Evolutionary conservation across 2,329 filamentous ascomycete genomes (phyloP).

Genomic region (Xylariales sp.): DNA sequence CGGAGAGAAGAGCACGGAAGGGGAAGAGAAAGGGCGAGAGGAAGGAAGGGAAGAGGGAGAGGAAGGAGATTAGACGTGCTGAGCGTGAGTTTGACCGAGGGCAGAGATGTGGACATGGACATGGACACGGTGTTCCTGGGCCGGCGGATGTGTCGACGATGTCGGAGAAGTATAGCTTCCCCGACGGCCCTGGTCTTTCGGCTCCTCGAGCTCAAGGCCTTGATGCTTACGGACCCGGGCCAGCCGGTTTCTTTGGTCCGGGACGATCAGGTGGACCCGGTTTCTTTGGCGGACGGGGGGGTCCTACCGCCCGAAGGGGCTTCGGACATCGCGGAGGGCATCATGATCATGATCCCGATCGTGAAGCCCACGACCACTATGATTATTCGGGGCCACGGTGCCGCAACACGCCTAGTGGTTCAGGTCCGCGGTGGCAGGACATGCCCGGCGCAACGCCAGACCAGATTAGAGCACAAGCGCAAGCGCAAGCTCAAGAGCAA

Average conservation of each 20-base stretch:
- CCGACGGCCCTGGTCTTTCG: background rate
- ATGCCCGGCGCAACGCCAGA: too few species aligned
- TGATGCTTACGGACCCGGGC: background rate
- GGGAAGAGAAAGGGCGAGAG: conserved; percentile 20
- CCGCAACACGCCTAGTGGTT: too few species aligned
- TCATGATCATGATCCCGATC: background rate
- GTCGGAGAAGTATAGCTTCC: background rate
- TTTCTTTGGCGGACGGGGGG: conserved; percentile 2
- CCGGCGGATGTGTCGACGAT: too few species aligned
- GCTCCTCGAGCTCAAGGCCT: background rate
- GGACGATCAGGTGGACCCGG: conserved; percentile 8
- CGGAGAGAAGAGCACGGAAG: background rate
- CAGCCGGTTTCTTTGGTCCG: conserved; percentile 3
- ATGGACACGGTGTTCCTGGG: too few species aligned
- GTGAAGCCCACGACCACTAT: conserved; percentile 1
- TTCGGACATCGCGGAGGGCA: background rate
- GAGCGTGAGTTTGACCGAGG: conserved; percentile 4
- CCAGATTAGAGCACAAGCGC: too few species aligned
- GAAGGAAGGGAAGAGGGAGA: conserved; percentile 24
- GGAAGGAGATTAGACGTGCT: conserved; percentile 25
- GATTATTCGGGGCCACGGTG: too few species aligned
- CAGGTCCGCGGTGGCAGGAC: too few species aligned
- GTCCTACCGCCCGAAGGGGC: background rate
- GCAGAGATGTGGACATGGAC: background rate
- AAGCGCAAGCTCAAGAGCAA: background rate